Evolutionary conservation across 2,329 filamentous ascomycete species (phyloP).

Genomic region (Apiospora sp.): DNA sequence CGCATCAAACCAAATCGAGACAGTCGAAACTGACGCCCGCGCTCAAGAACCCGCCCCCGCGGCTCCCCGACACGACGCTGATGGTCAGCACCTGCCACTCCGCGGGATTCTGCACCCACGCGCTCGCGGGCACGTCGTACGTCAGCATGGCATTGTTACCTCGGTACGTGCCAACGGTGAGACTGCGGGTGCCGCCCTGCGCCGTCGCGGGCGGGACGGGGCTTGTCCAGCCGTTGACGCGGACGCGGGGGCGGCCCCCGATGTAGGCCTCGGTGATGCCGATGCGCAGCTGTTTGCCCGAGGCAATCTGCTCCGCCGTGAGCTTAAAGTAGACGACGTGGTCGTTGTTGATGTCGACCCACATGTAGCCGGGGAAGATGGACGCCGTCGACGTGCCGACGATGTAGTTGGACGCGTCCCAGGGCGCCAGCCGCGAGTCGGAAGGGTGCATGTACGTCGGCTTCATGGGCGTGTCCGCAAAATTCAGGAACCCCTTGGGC

Average conservation of each 20-base stretch:
- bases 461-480: conserved; percentile 48
- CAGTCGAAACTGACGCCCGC: conserved; percentile 41
- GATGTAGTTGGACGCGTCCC: conserved; percentile 45
- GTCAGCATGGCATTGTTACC: conserved; percentile 42
- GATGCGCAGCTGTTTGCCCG: conserved; percentile 40
- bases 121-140: conserved; percentile 38
- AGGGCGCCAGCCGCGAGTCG: conserved; percentile 41
- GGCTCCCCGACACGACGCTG: conserved; percentile 40
- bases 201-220: conserved; percentile 37
- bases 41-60: conserved; percentile 39
- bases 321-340: conserved; percentile 50
- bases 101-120: conserved; percentile 38
- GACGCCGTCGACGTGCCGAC: conserved; percentile 44
- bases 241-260: conserved; percentile 41
- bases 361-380: conserved; percentile 51
- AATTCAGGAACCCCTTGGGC: conserved; percentile 45
- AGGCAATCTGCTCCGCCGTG: conserved; percentile 38
- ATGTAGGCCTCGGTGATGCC: conserved; percentile 44
- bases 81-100: conserved; percentile 43
- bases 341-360: conserved; percentile 51
- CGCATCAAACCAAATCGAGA: conserved; percentile 38
- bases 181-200: conserved; percentile 41
- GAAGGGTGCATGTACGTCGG: conserved; percentile 52
- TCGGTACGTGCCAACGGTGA: conserved; percentile 45
- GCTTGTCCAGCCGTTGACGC: conserved; percentile 42